These are phyloP conservation scores for Cryphonectria carpinicola DNA, from an alignment of 2,329 filamentous ascomycete genomes.

Conservation along the genomic window DNA sequence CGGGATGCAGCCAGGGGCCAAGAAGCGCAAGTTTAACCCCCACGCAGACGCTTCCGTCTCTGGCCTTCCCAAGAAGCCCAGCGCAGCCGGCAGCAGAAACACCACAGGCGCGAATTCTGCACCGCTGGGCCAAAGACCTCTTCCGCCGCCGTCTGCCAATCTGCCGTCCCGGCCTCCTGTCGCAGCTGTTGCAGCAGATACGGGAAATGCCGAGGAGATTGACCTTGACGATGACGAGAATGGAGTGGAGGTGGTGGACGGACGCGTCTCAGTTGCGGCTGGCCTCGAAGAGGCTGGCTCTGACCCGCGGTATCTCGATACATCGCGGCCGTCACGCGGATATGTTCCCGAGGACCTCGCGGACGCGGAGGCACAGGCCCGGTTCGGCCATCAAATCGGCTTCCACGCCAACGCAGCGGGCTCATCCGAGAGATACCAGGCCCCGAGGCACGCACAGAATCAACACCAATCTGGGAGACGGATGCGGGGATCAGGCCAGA, in stretches of 20 bases:
- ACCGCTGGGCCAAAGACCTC: conserved; percentile 43
- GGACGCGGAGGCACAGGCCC: conserved; percentile 33
- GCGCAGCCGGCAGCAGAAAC: conserved; percentile 28
- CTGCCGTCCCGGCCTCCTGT: conserved; percentile 30
- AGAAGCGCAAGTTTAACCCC: conserved; percentile 70
- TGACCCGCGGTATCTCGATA: conserved; percentile 39
- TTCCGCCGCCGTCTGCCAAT: conserved; percentile 26
- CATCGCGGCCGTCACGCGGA: conserved; percentile 38
- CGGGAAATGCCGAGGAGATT: conserved; percentile 50
- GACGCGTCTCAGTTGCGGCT: neutral
- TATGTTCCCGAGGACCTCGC: conserved; percentile 12
- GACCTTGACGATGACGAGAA: conserved; percentile 41
- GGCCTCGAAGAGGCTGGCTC: conserved; percentile 14
- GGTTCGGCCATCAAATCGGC: conserved; percentile 20
- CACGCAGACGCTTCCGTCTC: conserved; percentile 53
- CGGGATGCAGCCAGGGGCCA: conserved; percentile 59
- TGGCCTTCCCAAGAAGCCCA: conserved; percentile 37
- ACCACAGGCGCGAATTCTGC: conserved; percentile 42
- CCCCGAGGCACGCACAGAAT: neutral
- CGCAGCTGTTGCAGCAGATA: neutral
- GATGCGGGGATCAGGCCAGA: conserved; percentile 36
- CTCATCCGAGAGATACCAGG: conserved; percentile 23
- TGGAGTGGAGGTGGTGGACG: conserved; percentile 12
- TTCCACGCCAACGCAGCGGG: neutral
- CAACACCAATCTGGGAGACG: conserved; percentile 41